Evolutionary conservation across 805 yeast genomes (phyloP), one percentile per base, ranked within the genome.

Genomic region (Cyberlindnera mississippiensis): DNA sequence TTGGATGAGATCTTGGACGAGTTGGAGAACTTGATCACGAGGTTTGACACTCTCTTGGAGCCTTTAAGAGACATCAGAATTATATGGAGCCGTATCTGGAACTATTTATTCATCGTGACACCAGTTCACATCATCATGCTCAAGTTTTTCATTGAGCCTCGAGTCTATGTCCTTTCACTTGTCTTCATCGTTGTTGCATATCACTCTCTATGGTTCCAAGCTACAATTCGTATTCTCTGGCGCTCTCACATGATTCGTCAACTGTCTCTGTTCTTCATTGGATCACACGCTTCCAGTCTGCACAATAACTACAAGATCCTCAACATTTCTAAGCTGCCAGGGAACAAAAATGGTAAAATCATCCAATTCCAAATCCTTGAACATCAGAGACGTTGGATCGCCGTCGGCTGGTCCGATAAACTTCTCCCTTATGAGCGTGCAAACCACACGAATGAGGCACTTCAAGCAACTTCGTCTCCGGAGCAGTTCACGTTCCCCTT

Each of bases 301-400:
- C 46, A 49, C 33, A 51, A 51, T 35, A 69, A 53, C 29, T 55
- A 55, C 52, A 68, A 59, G 35, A 64, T 72, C 17, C 32, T 71
- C 27, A 63, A 61, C 28, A 72, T 69, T 36, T 52, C 59, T 4
- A 57, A 64, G 5, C 57, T 63, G 4, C 66, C 73, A 0, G 63
- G 74, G 4, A 67, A 73, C 9, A 71, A 62, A 42, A 53, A 69
- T 26, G 71, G 71, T 17, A 77, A 75, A 49, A 62, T 69, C 3
- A 67, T 79, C 2, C 63, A 70, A 40, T 78, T 79, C 46, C 73
- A 69, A 37, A 61, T 79, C 1, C 53, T 73, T 29, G 81, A 80
- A 50, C 74, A 79, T 49, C 79, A 80, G 54, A 64, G 86, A 50
- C 61, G 83, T 35, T 78, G 84, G 82, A 28, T 78, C 3, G 83